Base-by-base conservation (phyloP, 2,329 filamentous ascomycete species). In the Talaromyces atroroseus region DNA sequence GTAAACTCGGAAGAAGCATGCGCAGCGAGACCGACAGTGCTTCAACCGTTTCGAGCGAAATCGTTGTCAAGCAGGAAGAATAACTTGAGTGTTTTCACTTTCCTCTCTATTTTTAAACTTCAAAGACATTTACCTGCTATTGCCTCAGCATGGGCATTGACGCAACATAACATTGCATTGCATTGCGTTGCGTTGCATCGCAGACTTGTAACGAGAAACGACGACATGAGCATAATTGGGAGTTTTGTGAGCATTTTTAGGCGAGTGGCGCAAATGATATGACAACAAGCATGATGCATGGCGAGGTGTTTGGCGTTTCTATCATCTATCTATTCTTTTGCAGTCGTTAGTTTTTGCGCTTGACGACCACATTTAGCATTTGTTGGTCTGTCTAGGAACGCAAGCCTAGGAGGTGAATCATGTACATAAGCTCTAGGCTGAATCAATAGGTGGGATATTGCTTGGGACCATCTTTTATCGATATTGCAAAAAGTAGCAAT, bases 171-270 rank as follows among this genome's bases (percentile, higher is more conserved):
- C 42, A 34, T 40, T 46, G 18, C 42, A 24, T 53, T 47, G 51
- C 51, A 54, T 54, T 34, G 20, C 44, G n/a, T 54, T 48, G 44
- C 52, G 48, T 54, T 49, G 20, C 45, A 29, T 48, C 48, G 21
- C 52, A 42, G 12, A 21, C 1, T 54, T 29, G 45, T 48, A 48
- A 48, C 45, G 40, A 44, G 18, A 26, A 42, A 54, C 46, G 52
- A 54, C 46, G 45, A 32, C 24, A 54, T 29, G 45, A 54, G 45
- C 52, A 54, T 54, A 16, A 49, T 42, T 54, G 46, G 52, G 46
- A 47, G 48, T 50, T 49, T 38, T 54, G 38, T 57, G 45, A 54
- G 56, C 56, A 50, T 58, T 57, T n/a, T 52, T 42, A 52, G 55
- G 49, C 34, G 46, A 23, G 44, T 32, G 51, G 24, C 29, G 14